Evolutionary conservation across 306 rosid genomes (phyloP).

Genomic region (Potentilla sterilis): DNA sequence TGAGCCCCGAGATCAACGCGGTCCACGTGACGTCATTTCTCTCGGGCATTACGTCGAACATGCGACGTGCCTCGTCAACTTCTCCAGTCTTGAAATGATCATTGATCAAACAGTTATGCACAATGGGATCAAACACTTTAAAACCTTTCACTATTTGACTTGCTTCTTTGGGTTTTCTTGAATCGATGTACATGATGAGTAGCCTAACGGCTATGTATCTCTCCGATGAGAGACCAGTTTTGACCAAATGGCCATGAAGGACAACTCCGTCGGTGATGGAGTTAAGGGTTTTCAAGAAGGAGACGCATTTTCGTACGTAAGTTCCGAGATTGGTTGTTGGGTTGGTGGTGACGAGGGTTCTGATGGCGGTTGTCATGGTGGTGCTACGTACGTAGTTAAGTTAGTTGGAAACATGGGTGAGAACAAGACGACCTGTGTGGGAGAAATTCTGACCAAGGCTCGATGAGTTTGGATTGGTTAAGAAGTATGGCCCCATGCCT

Average conservation of each 20-base stretch:
- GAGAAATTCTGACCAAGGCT: no score
- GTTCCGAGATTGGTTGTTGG: slow-evolving; percentile 1
- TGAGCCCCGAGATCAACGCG: slow-evolving; percentile 21
- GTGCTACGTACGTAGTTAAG: not conserved
- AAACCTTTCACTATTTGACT: slow-evolving; percentile 2
- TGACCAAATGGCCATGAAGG: slow-evolving; percentile 15
- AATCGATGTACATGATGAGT: slow-evolving; percentile 15
- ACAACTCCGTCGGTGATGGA: slow-evolving; percentile 5
- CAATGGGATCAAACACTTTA: slow-evolving; percentile 5
- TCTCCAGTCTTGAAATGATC: slow-evolving; percentile 8
- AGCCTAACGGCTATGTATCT: slow-evolving; percentile 17
- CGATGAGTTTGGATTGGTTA: not conserved
- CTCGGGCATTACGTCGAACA: slow-evolving; percentile 22
- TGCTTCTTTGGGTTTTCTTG: not conserved
- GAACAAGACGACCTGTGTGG: not conserved
- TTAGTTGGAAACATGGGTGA: not conserved
- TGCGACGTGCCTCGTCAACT: not conserved
- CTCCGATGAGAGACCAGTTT: slow-evolving; percentile 21
- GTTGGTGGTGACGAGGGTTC: not conserved
- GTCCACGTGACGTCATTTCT: slow-evolving; percentile 23
- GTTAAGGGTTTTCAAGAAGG: not conserved
- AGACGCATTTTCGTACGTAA: not conserved
- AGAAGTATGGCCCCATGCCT: not conserved
- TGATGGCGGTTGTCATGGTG: not conserved
- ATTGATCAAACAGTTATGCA: slow-evolving; percentile 21